These are phyloP conservation scores for Blastobotrys americana DNA, from an alignment of 805 yeast genomes.

Conservation along the genomic window DNA sequence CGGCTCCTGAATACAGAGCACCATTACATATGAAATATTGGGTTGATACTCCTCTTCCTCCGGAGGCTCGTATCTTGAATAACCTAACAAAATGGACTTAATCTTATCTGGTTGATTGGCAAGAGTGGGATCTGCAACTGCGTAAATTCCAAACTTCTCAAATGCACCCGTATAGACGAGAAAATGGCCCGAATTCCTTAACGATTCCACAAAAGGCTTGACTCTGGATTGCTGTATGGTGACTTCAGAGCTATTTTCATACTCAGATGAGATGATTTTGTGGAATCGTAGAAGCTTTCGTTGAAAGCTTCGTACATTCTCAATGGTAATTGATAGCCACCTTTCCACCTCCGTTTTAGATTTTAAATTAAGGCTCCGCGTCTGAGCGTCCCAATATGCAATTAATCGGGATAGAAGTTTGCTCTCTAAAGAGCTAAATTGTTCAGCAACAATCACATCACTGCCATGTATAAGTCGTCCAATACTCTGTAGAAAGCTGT, in stretches of 20 bases:
- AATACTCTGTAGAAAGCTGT: constrained; percentile 67
- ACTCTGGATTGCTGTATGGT: constrained; percentile 26
- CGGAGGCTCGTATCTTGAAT: constrained; percentile 25
- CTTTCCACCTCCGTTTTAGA: constrained; percentile 41
- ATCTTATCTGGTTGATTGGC: constrained; percentile 33
- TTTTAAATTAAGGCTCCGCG: constrained; percentile 49
- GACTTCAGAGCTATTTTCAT: constrained; percentile 58
- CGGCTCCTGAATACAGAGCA: constrained; percentile 74
- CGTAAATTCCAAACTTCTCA: constrained; percentile 69
- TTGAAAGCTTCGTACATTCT: constrained; percentile 44
- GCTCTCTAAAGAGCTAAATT: constrained; percentile 57
- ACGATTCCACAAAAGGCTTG: constrained; percentile 47
- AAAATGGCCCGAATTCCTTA: constrained; percentile 64
- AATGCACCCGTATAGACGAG: constrained; percentile 65
- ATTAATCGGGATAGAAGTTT: constrained; percentile 62
- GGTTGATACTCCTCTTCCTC: constrained; percentile 16
- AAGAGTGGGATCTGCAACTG: constrained; percentile 64
- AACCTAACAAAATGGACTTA: constrained; percentile 26
- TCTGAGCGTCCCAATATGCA: constrained; percentile 64
- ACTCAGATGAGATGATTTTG: constrained; percentile 55
- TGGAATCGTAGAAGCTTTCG: constrained; percentile 78
- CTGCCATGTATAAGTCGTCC: constrained; percentile 78
- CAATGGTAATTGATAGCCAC: constrained; percentile 38
- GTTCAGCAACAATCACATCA: constrained; percentile 72
- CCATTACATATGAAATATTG: constrained; percentile 55